Conservation (phyloP, 1,139 yeast species). For the Sugiyamaella pinicola region DNA sequence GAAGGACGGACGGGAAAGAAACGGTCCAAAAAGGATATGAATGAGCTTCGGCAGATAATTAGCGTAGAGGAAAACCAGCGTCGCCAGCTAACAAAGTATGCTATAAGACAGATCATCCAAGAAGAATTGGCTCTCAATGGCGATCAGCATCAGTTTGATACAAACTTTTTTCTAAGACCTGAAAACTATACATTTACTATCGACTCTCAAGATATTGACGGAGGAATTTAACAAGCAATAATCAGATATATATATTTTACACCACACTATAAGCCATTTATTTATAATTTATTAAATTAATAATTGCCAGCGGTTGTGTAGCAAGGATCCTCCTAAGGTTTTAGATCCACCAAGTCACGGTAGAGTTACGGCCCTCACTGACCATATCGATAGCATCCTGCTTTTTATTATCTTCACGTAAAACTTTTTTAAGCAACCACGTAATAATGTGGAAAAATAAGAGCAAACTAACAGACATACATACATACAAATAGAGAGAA, state of each 20-base stretch:
- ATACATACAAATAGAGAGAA: conserved; percentile 1
- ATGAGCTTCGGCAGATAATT: conserved; percentile 22
- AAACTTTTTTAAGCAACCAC: no score
- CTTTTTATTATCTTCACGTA: conserved; percentile 13
- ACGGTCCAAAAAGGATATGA: conserved; percentile 27
- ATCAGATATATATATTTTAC: conserved; percentile 4
- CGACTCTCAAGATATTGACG: conserved; percentile 19
- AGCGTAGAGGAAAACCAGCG: conserved; percentile 20
- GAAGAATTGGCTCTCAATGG: conserved; percentile 26
- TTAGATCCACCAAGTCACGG: neutral
- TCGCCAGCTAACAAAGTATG: conserved; percentile 22
- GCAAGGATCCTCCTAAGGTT: neutral
- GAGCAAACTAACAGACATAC: conserved; percentile 7
- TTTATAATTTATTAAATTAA: conserved; percentile 5
- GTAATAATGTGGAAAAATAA: neutral
- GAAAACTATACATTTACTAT: conserved; percentile 22
- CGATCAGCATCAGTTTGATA: conserved; percentile 20
- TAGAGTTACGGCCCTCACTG: neutral
- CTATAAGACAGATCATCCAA: conserved; percentile 24
- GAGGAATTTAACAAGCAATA: conserved; percentile 9
- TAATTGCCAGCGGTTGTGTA: no score
- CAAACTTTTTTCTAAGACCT: conserved; percentile 23
- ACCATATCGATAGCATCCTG: neutral
- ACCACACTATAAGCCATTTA: conserved; percentile 3
- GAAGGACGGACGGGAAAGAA: conserved; percentile 33